A percentile compares a stretch with the other conserved stretches of the same genome.
phyloP scores from a whole-genome alignment of 192 early-diverging fungal species.

The Coemansia asiatica region DNA sequence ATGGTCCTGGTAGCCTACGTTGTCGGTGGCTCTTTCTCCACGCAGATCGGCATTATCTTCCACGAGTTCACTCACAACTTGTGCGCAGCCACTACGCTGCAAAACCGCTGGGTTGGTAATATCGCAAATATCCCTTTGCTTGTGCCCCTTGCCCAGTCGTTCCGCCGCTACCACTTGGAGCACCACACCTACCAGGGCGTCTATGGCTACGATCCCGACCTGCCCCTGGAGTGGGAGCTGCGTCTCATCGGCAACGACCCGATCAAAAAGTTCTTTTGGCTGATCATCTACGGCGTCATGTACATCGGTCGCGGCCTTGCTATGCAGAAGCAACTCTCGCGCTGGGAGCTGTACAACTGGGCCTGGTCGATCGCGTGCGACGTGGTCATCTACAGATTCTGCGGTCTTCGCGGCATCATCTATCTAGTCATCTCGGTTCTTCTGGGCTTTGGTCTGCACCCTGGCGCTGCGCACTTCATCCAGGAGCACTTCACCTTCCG shows the following conservation, averaged over 20 bases:
- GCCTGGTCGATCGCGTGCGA: constrained; percentile 66
- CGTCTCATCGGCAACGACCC: constrained; percentile 70
- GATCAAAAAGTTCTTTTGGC: constrained; percentile 72
- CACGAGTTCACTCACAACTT: constrained; percentile 92
- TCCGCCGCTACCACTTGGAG: constrained; percentile 88
- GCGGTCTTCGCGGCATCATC: constrained; percentile 64
- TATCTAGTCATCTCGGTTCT: constrained; percentile 71
- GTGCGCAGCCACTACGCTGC: constrained; percentile 66
- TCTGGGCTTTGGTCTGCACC: constrained; percentile 87
- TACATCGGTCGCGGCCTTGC: constrained; percentile 77
- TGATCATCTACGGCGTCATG: constrained; percentile 83
- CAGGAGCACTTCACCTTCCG: constrained; percentile 97
- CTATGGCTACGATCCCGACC: constrained; percentile 87
- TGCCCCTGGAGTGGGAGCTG: constrained; percentile 87
- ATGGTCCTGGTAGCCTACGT: constrained; percentile 70
- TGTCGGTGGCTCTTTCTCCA: constrained; percentile 82
- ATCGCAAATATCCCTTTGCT: constrained; percentile 86
- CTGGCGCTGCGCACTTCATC: constrained; percentile 93
- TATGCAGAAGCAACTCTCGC: constrained; percentile 65
- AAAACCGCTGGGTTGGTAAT: constrained; percentile 81
- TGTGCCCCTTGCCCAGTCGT: constrained; percentile 75
- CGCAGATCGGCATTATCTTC: constrained; percentile 79
- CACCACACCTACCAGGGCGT: constrained; percentile 98
- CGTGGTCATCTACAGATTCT: constrained; percentile 56
- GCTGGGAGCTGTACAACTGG: constrained; percentile 79